Evolutionary conservation across 2,329 filamentous ascomycete genomes (phyloP), one percentile per base, ranked within the genome.

Genomic region (Hymenoscyphus fraxineus): DNA sequence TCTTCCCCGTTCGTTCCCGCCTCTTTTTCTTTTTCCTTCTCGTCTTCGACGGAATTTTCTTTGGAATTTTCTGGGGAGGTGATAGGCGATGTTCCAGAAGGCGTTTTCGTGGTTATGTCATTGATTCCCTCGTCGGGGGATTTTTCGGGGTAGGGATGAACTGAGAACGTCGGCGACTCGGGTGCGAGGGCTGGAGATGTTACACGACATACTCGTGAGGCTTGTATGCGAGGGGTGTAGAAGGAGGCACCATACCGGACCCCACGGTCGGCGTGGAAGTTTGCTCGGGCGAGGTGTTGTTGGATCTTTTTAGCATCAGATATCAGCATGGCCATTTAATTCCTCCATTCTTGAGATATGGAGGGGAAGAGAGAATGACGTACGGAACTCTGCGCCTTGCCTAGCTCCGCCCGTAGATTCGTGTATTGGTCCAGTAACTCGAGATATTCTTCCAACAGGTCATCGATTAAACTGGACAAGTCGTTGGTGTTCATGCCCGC

Each of bases 211-310:
- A 77, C 75, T 61, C 83, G 78, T 27, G 76, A 77, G 2, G 89
- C 88, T 73, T 86, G 86, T 86, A 92, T 91, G 58, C 90, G 83
- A 68, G 86, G 83, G 75, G 93, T 89, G 73, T 91, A 94, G 72
- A 85, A 83, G 70, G 91, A 88, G 67, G 80, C 82, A 2, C 89
- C 90, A 73, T 89, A 93, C 54, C 85, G 81, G 66, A 85, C 75
- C 39, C 87, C 84, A 13, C 84, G 80, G 73, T 85, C 81, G n/a
- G 85, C 85, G 35, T 84, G 80, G 76, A 91, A 93, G 77, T 93
- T 92, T 66, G 91, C 90, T 64, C 90, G 84, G n/a, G 90, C 88
- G 51, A 93, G 66, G 58, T 71, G 60, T 38, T 71, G 69, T 51
- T 69, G 65, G 56, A 72, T 65, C 73, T 75, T 47, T 16, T 55